phyloP scores from a whole-genome alignment of 192 early-diverging fungal species.

The Podila verticillata region DNA sequence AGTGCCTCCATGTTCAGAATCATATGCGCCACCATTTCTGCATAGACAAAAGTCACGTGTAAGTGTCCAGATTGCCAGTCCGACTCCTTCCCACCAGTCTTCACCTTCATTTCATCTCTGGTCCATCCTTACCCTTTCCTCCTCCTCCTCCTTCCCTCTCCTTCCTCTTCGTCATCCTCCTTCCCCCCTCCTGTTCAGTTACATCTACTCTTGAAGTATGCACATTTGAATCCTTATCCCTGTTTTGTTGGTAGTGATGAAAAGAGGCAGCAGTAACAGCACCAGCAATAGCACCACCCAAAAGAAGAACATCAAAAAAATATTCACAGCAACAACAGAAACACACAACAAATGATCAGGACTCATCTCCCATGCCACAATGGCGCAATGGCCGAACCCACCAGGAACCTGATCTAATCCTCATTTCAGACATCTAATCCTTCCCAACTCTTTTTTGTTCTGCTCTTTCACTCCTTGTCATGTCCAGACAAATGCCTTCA shows the following conservation, averaged over 20 bases:
- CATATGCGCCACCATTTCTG: no score
- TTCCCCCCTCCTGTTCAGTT: background rate
- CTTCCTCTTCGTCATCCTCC: background rate
- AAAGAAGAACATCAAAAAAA: no score
- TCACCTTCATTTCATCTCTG: background rate
- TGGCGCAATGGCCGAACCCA: no score
- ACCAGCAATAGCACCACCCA: no score
- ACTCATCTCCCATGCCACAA: no score
- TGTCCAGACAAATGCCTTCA: slow-evolving; percentile 34
- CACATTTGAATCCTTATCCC: background rate
- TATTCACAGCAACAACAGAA: no score
- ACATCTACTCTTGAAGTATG: slow-evolving; percentile 2
- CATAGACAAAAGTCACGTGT: background rate
- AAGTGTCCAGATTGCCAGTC: background rate
- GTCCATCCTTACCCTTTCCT: background rate
- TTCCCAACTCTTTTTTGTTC: background rate
- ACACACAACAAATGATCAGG: no score
- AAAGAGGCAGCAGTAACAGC: no score
- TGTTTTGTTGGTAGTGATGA: no score
- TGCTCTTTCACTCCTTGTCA: background rate
- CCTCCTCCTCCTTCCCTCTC: background rate
- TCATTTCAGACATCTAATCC: no score
- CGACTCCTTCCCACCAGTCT: background rate
- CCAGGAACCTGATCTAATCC: no score
- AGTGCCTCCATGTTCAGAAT: no score